Evolutionary conservation across 768 basidiomycete genomes (phyloP).

Genomic region (Mycena amicta): DNA sequence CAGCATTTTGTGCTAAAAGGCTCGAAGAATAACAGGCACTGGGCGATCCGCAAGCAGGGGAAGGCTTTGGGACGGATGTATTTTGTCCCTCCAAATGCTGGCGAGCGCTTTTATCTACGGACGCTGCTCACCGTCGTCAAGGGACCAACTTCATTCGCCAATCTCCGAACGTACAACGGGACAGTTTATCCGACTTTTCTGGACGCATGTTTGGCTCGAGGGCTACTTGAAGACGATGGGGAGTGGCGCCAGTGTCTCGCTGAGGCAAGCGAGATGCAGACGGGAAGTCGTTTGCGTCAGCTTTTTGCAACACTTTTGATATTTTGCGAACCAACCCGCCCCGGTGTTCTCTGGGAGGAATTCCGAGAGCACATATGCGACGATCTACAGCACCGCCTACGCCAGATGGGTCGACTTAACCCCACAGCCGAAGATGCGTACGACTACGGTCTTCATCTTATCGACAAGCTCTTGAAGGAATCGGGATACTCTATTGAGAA

Average conservation of each 20-base stretch:
- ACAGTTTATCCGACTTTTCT: conserved; percentile 32
- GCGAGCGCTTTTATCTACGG: conserved; percentile 42
- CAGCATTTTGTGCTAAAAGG: conserved; percentile 29
- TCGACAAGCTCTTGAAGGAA: conserved; percentile 31
- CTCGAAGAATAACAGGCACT: not conserved
- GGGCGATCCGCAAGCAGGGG: conserved; percentile 7
- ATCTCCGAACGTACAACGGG: conserved; percentile 30
- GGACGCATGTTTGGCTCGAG: conserved; percentile 42
- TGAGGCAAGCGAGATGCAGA: conserved; percentile 42
- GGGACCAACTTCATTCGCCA: conserved; percentile 31
- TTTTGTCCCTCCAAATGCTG: conserved; percentile 28
- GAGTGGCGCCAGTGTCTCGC: conserved; percentile 47
- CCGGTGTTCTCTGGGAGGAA: conserved; percentile 37
- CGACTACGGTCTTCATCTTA: conserved; percentile 45
- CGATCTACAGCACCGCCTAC: conserved; percentile 36
- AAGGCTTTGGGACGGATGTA: conserved; percentile 36
- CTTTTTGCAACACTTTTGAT: conserved; percentile 45
- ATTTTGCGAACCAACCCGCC: conserved; percentile 33
- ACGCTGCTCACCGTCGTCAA: conserved; percentile 40
- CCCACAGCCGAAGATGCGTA: conserved; percentile 32
- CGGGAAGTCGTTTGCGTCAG: conserved; percentile 33
- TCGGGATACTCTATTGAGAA: conserved; percentile 26
- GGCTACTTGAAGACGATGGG: conserved; percentile 47
- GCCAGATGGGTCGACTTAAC: not conserved
- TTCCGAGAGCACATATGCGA: conserved; percentile 40